Base-by-base conservation (phyloP, 2,329 filamentous ascomycete genomes). In the Stachybotrys elegans region DNA sequence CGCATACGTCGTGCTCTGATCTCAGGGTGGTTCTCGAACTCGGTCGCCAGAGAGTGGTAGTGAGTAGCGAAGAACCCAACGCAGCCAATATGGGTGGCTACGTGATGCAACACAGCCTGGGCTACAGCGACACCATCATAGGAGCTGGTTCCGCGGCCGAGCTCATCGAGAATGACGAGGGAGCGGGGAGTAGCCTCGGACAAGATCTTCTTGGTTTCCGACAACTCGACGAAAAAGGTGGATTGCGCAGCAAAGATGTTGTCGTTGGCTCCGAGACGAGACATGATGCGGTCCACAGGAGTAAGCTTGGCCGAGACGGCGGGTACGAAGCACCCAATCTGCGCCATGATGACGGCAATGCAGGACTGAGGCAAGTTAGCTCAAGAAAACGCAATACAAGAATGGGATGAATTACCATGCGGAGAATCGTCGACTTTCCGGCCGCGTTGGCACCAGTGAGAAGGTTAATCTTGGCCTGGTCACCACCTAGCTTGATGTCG, bases 221-320 rank as follows among this genome's bases (percentile, higher is more conserved):
- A 91, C 2, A 98, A 73, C 66, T 98, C 93, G 22, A 98, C 92
- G 59, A 98, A 97, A 73, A 98, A 98, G 3, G 93, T 98, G 13
- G 88, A 95, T 65, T 98, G 93, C 0, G 92, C 88, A 2, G 92
- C 93, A 61, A 98, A 97, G 56, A 98, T 98, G 66, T 97, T 97
- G 79, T 98, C 93, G 58, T 97, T 95, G 39, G 93, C 93, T 9
- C 93, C 93, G 0, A 98, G 81, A 37, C 93, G 88, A 9, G 92
- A 97, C 93, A 98, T 98, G 72, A 98, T 97, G 43, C 93, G 88
- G 62, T 98, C 93, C 4, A 95, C 83, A 0, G 93, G 92, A 0
- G 92, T 97, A 36, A 98, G 75, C 3, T 78, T 82, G 1, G 93
- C 93, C 4, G 83, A 88, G 16, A 78, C 73, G 47, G 89, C 91